Evolutionary conservation across 2,329 filamentous ascomycete genomes (phyloP).

Genomic region (Penicillium sp.): DNA sequence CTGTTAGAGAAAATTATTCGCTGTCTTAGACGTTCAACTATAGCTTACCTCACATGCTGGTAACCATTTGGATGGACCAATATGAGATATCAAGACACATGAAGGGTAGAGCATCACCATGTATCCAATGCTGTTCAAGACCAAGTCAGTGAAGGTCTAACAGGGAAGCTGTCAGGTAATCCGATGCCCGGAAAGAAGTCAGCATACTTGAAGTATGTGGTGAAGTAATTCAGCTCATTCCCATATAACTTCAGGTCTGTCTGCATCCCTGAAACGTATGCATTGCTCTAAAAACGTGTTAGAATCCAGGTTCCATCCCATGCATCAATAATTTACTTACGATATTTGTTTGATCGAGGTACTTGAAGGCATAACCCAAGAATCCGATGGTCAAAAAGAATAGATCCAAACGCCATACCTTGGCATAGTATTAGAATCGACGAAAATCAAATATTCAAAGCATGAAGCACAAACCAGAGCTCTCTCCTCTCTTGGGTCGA

Average conservation of each 20-base stretch:
- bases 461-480: not conserved
- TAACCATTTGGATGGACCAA: conserved; percentile 1
- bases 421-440: not conserved
- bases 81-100: not conserved
- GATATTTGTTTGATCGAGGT: not conserved
- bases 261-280: not conserved
- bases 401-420: not conserved
- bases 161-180: not conserved
- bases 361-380: not conserved
- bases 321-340: not conserved
- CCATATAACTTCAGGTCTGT: not conserved
- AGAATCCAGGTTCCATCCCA: not conserved
- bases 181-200: not conserved
- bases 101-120: not conserved
- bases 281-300: not conserved
- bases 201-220: not conserved
- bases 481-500: not conserved
- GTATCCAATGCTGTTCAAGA: not conserved
- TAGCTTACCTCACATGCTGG: not conserved
- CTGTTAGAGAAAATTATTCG: not conserved
- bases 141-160: not conserved
- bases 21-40: not conserved
- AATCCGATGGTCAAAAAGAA: not conserved
- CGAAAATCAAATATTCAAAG: not conserved
- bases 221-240: not conserved